Conservation (phyloP, 257 asterid species). For the Orobanche coerulescens region DNA sequence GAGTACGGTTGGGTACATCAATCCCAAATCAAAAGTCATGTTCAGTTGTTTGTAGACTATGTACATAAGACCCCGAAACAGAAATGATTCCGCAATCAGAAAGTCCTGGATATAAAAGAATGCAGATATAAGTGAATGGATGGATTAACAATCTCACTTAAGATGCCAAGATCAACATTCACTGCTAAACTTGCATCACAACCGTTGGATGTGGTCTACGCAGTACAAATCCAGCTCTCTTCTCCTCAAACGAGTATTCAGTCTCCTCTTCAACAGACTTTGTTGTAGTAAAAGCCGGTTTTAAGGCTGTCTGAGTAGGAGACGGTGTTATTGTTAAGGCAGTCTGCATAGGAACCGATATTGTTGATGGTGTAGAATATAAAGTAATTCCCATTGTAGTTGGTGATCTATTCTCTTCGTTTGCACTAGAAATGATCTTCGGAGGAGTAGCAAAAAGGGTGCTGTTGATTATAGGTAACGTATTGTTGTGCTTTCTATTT, state of each 20-base stretch:
- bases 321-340: slow-evolving; percentile 42
- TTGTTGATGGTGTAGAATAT: slow-evolving; percentile 46
- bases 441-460: slow-evolving; percentile 49
- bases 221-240: slow-evolving; percentile 55
- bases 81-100: slow-evolving; percentile 23
- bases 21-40: not conserved
- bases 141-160: not conserved
- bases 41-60: slow-evolving; percentile 3
- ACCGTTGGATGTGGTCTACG: slow-evolving; percentile 29
- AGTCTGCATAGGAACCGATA: slow-evolving; percentile 61
- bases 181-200: slow-evolving; percentile 21
- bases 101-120: slow-evolving; percentile 7
- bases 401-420: slow-evolving; percentile 67
- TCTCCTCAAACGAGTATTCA: slow-evolving; percentile 90
- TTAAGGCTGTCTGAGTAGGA: slow-evolving; percentile 30
- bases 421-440: slow-evolving; percentile 27
- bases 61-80: slow-evolving; percentile 10
- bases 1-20: not conserved
- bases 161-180: not conserved
- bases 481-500: slow-evolving; percentile 42
- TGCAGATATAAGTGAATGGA: not conserved
- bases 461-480: slow-evolving; percentile 29
- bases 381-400: slow-evolving; percentile 31
- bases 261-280: slow-evolving; percentile 39
- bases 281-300: slow-evolving; percentile 33